Evolutionary conservation across 2,329 filamentous ascomycete species (phyloP).

Genomic region (Paramyrothecium roridum): DNA sequence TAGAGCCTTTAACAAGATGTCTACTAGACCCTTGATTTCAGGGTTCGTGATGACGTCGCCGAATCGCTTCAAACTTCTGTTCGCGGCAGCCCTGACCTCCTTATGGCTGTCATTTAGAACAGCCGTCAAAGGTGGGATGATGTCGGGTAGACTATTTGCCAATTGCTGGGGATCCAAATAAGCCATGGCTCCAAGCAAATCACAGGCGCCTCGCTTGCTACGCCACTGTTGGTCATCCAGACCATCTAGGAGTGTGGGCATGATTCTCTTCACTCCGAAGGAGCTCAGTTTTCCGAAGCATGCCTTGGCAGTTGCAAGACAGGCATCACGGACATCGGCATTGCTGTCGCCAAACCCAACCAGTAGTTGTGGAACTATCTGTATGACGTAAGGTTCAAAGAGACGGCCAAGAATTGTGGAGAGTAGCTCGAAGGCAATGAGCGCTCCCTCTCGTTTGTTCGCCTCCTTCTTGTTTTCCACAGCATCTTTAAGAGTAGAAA

Average conservation of each 20-base stretch:
- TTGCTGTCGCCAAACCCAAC: slow-evolving; percentile 85
- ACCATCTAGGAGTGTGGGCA: slow-evolving; percentile 87
- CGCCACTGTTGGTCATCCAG: slow-evolving; percentile 96
- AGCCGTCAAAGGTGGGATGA: slow-evolving; percentile 90
- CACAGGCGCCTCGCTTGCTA: slow-evolving; percentile 96
- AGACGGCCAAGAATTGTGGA: slow-evolving; percentile 80
- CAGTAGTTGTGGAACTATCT: slow-evolving; percentile 88
- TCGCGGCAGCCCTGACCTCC: slow-evolving; percentile 87
- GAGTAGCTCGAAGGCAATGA: slow-evolving; percentile 87
- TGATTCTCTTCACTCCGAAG: slow-evolving; percentile 90
- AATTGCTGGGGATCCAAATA: slow-evolving; percentile 96
- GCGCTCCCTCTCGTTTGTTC: slow-evolving; percentile 82
- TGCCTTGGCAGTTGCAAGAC: slow-evolving; percentile 87
- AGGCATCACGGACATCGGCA: slow-evolving; percentile 86
- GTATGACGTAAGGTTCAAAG: slow-evolving; percentile 96
- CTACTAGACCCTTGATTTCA: slow-evolving; percentile 89
- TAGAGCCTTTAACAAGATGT: slow-evolving; percentile 88
- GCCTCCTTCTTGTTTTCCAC: slow-evolving; percentile 94
- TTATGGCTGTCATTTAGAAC: slow-evolving; percentile 98
- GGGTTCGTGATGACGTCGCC: slow-evolving; percentile 98
- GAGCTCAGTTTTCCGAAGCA: slow-evolving; percentile 93
- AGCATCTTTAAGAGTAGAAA: slow-evolving; percentile 75
- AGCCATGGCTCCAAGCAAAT: slow-evolving; percentile 95
- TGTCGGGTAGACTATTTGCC: slow-evolving; percentile 86
- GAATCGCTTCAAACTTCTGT: slow-evolving; percentile 94